Base-by-base conservation (phyloP, 2,329 filamentous ascomycete genomes). In the Colletotrichum sojae region DNA sequence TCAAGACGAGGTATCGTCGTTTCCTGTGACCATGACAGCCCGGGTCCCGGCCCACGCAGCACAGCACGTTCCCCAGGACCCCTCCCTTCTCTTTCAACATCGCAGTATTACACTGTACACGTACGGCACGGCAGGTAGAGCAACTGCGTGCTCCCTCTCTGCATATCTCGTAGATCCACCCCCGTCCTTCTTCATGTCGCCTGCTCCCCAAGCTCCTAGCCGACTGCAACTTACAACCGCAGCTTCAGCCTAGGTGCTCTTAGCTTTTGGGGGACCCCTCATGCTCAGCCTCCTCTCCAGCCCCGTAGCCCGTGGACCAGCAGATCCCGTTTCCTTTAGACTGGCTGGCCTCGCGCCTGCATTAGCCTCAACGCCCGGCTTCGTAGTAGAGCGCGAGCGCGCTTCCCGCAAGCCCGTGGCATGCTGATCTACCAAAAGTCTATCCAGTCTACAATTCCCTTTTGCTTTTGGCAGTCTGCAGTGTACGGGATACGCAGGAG, bases 151-250 rank as follows among this genome's bases (percentile, higher is more conserved):
- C 16, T 43, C 40, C 31, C 31, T 43, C 58, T 54, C 9, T 36
- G 48, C 46, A 53, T 56, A 51, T 25, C 65, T 48, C 54, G 61
- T 68, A 55, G 61, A 68, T 63, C 61, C 65, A 68, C 65, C 61
- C 54, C 65, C 61, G 16, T 65, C 61, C 53, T 59, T 63, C 59
- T 53, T 56, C 52, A 58, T 59, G 60, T 59, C 53, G 53, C 49
- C 59, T 61, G 36, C 27, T 59, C 40, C 52, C 48, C 61, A 48
- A 63, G 46, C 53, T 67, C 45, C 49, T 25, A 51, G 61, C 53
- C 61, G 66, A 55, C 13, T 66, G 54, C 49, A 55, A 65, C 66
- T 25, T 36, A 36, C 49, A 12, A 52, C n/a, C 36, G 18, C 31
- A 36, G 31, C 43, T 46, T 15, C 43, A 16, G 43, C 15, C 15